Percentiles rank a stretch among this genome's conserved stretches.
phyloP scores from a whole-genome alignment of 1,139 yeast genomes.

The Suhomyces panamericanus region DNA sequence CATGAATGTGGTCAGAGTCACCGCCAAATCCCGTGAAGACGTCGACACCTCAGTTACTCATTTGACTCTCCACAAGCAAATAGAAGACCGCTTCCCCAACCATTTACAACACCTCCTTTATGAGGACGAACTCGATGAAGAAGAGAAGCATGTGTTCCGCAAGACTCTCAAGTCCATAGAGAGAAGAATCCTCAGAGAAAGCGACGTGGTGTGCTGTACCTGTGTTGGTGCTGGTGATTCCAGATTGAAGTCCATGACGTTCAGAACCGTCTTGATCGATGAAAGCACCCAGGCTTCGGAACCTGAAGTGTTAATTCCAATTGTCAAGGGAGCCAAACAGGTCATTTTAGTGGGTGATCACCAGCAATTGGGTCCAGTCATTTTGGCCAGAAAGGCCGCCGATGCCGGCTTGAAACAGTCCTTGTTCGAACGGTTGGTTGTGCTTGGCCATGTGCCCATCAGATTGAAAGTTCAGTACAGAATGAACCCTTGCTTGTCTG shows the following conservation, averaged over 20 bases:
- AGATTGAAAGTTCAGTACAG: conserved; percentile 91
- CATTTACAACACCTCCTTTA: conserved; percentile 59
- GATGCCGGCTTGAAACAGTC: conserved; percentile 87
- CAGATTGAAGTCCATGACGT: conserved; percentile 54
- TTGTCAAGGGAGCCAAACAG: conserved; percentile 86
- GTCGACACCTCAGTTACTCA: conserved; percentile 62
- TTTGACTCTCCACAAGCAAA: conserved; percentile 54
- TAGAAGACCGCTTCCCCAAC: conserved; percentile 48
- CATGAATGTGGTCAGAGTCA: conserved; percentile 70
- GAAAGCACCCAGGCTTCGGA: conserved; percentile 95
- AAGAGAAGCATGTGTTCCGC: conserved; percentile 50
- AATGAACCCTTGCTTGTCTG: conserved; percentile 88
- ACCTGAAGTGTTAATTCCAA: conserved; percentile 87
- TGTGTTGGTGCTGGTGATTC: conserved; percentile 90
- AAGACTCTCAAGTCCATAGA: conserved; percentile 51
- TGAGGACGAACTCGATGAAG: conserved; percentile 53
- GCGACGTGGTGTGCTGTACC: conserved; percentile 86
- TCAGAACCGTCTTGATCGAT: conserved; percentile 81
- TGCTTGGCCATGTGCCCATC: conserved; percentile 84
- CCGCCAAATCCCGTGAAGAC: conserved; percentile 80
- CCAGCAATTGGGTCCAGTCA: conserved; percentile 91
- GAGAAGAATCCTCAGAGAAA: conserved; percentile 48
- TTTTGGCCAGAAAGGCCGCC: conserved; percentile 74
- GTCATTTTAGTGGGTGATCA: conserved; percentile 92
- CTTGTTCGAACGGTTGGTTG: conserved; percentile 78